A percentile compares a stretch with the other conserved stretches of the same genome.
phyloP scores from a whole-genome alignment of 164 flowering plant genomes.

The Aristolochia contorta region DNA sequence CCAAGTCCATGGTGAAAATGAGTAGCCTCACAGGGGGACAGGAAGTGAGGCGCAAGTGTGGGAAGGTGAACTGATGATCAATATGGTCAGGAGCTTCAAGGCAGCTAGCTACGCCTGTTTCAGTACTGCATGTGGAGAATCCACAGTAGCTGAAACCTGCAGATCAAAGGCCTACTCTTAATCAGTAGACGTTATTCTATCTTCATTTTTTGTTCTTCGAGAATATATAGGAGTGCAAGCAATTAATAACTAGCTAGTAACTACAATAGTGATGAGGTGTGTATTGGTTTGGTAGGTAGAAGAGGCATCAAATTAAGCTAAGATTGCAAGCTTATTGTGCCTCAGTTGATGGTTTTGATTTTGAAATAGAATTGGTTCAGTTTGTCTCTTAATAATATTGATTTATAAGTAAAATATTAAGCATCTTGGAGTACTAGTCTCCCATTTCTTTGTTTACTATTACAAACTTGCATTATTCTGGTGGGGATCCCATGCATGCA shows the following conservation, averaged over 20 bases:
- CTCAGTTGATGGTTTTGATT: no score
- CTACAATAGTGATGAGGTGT: not conserved
- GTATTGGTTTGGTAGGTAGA: not conserved
- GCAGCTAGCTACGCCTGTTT: no score
- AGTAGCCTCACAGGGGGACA: slow-evolving; percentile 49
- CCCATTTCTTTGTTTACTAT: no score
- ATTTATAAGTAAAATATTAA: no score
- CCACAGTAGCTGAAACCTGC: not conserved
- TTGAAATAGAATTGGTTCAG: no score
- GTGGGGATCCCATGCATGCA: no score
- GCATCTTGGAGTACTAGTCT: no score
- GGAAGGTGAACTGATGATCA: slow-evolving; percentile 22
- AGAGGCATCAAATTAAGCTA: not conserved
- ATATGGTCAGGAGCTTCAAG: not conserved
- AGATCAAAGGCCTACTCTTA: not conserved
- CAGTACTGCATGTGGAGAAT: no score
- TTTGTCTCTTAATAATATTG: no score
- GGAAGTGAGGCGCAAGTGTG: slow-evolving; percentile 62
- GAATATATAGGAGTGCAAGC: not conserved
- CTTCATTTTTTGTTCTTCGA: not conserved
- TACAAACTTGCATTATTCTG: no score
- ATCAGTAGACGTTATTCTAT: not conserved
- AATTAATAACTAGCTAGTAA: not conserved
- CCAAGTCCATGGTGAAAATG: slow-evolving; percentile 75
- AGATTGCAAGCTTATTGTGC: not conserved